These are phyloP conservation scores for Trametes sp. DNA, from an alignment of 1,284 basidiomycete species.

Conservation along the genomic window DNA sequence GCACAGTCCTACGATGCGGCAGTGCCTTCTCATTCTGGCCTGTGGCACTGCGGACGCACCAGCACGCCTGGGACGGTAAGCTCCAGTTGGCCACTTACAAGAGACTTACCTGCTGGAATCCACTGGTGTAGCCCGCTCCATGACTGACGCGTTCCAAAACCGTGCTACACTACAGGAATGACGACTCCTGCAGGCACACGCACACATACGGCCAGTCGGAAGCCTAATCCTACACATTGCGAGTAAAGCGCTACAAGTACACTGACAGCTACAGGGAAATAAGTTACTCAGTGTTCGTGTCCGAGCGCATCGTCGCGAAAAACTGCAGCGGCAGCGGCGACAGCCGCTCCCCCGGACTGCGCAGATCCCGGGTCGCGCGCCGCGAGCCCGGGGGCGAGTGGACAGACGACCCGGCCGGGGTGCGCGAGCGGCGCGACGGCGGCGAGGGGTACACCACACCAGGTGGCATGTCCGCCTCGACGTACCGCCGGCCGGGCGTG, in stretches of 20 bases:
- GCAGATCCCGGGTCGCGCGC: constrained; percentile 19
- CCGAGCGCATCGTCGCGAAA: constrained; percentile 26
- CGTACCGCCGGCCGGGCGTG: constrained; percentile 27
- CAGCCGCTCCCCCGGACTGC: constrained; percentile 27
- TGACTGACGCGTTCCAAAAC: no score
- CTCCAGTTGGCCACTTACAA: no score
- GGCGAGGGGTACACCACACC: constrained; percentile 34
- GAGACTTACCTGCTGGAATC: no score
- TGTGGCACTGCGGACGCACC: no score
- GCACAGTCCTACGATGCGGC: no score
- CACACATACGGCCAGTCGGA: not conserved
- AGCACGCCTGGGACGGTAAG: no score
- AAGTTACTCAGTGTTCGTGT: constrained; percentile 22
- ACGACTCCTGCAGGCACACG: no score
- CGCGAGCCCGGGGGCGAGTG: constrained; percentile 15
- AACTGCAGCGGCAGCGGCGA: constrained; percentile 28
- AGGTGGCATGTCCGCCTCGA: constrained; percentile 32
- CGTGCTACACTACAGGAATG: no score
- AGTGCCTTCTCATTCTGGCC: no score
- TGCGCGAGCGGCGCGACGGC: constrained; percentile 19
- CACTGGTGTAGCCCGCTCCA: no score
- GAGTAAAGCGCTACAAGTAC: constrained; percentile 6
- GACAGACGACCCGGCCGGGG: constrained; percentile 4
- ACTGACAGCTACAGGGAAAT: constrained; percentile 10
- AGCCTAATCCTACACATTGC: not conserved